Conservation (phyloP, 2,329 filamentous ascomycete species). For the Pyricularia grisea region DNA sequence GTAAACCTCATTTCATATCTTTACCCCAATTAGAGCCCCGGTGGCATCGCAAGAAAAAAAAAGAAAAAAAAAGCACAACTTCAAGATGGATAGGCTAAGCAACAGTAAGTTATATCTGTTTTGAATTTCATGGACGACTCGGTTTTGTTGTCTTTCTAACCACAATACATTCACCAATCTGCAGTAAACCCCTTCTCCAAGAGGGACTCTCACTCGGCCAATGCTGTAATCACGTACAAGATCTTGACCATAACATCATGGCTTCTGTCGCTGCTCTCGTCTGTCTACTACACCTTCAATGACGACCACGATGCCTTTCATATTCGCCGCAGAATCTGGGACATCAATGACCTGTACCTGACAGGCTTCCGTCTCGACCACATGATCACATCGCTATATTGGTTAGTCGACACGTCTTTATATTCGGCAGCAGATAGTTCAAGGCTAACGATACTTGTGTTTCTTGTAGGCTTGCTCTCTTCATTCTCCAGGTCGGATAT, state of each 20-base stretch:
- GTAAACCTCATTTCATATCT: background rate
- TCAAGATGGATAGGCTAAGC: constrained; percentile 3
- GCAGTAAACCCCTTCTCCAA: constrained; percentile 68
- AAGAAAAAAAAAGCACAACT: background rate
- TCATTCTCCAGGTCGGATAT: constrained; percentile 68
- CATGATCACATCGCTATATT: constrained; percentile 61
- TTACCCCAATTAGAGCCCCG: background rate
- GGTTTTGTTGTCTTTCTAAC: background rate
- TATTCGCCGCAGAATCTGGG: constrained; percentile 60
- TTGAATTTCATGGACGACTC: background rate
- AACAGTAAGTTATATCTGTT: constrained; percentile 8
- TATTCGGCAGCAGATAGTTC: background rate
- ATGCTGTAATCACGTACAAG: constrained; percentile 63
- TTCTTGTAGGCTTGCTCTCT: constrained; percentile 54
- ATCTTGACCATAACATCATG: constrained; percentile 65
- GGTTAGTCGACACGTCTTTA: constrained; percentile 34
- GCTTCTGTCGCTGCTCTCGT: constrained; percentile 61
- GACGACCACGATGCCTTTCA: constrained; percentile 52
- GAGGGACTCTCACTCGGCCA: constrained; percentile 54
- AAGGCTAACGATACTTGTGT: background rate
- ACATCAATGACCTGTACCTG: constrained; percentile 54
- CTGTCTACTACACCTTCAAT: constrained; percentile 65
- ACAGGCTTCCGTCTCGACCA: constrained; percentile 72
- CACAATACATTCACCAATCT: background rate
- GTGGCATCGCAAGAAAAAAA: background rate